phyloP scores from a whole-genome alignment of 139 green algal species.

The Eudorina sp. region DNA sequence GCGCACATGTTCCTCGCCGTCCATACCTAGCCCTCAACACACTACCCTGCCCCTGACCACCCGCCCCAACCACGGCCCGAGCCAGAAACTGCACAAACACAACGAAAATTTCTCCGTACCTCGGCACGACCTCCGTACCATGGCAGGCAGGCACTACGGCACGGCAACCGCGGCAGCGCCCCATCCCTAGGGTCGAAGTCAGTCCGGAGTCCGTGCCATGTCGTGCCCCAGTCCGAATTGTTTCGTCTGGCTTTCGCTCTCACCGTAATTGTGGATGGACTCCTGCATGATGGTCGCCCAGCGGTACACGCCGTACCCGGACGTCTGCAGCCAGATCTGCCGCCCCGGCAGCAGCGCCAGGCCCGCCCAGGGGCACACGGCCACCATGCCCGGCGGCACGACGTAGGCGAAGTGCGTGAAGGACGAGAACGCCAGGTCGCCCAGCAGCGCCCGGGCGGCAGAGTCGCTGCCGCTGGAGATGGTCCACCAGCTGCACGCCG shows the following conservation, averaged over 20 bases:
- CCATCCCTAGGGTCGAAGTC: no score
- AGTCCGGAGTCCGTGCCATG: no score
- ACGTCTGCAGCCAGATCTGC: constrained; percentile 38
- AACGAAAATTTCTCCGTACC: not conserved
- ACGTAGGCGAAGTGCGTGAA: constrained; percentile 36
- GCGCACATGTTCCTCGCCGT: no score
- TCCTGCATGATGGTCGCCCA: constrained; percentile 37
- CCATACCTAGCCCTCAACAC: no score
- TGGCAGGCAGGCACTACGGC: no score
- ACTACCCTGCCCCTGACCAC: no score
- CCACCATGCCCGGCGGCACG: not conserved
- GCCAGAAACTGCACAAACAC: not conserved
- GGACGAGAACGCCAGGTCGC: not conserved
- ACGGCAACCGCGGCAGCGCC: no score
- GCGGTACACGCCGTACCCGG: not conserved
- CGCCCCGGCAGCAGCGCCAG: constrained; percentile 27
- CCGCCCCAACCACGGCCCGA: no score
- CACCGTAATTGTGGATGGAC: constrained; percentile 33
- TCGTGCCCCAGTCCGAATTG: no score
- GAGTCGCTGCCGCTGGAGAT: not conserved
- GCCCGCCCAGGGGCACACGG: constrained; percentile 4
- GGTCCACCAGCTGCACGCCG: not conserved
- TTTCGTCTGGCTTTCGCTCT: no score
- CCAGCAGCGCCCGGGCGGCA: not conserved
- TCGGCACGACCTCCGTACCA: not conserved